Base-by-base conservation (phyloP, 805 yeast species). In the Kazachstania viticola region DNA sequence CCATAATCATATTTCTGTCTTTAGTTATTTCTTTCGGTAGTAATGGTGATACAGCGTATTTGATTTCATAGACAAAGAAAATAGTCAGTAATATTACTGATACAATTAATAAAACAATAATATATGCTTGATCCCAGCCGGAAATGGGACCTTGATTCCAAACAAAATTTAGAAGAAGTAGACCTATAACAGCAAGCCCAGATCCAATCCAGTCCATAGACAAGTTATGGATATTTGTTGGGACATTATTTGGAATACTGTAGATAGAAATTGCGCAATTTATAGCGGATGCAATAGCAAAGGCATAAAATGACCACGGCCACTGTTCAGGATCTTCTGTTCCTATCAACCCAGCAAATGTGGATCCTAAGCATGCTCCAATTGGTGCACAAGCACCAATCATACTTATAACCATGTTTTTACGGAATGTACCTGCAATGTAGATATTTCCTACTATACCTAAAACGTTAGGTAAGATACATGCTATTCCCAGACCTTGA, bases 91-190 rank as follows among this genome's bases (percentile, higher is more conserved):
- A 38, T 1, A 65, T 17, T 0, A 62, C 39, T 0, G 84, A 72
- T 4, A 78, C 48, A 1, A 75, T 58, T 18, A 79, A 54, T 9
- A 80, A 48, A 0, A 62, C 72, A 26, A 75, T 69, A 26, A 75
- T 67, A 41, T 79, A 79, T 1, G 75, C 65, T 2, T 46, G 48
- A 9, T 54, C 43, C 88, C 88, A 80, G 14, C 87, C 83, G 3
- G 60, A 76, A 4, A 69, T 64, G 0, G 88, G 82, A 3, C 79
- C 88, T 49, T 81, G 85, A 44, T 76, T 79, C 73, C 83, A 73
- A 2, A 72, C 71, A 48, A 79, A 73, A 42, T 75, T 79, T 49
- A 81, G 61, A 21, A 80, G 48, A 3, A 78, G 62, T 29, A 81
- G 52, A 0, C 82, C 83, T 5, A 57, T 35, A 4, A 79, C 67